Conservation (phyloP, 208 protist genomes). For the Trypanosomatidae sp. region DNA sequence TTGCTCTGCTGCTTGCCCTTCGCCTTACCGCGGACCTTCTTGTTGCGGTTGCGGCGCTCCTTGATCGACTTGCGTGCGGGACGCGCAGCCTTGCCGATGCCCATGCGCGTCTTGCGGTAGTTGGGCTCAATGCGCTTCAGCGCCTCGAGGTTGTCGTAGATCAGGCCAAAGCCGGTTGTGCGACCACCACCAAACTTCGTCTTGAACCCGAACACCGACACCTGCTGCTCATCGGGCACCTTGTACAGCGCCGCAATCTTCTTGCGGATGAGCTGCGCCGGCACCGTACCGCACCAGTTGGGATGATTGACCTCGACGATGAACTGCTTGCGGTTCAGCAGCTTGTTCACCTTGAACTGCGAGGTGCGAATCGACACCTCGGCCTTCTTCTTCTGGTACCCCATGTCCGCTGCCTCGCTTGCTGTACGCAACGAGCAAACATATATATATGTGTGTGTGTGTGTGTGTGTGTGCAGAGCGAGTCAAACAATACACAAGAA, state of each 20-base stretch:
- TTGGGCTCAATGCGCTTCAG: constrained; percentile 97
- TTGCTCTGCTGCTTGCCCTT: constrained; percentile 88
- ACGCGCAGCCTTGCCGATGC: constrained; percentile 80
- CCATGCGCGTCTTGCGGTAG: constrained; percentile 94
- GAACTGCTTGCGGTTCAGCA: constrained; percentile 99
- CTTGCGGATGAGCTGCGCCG: constrained; percentile 90
- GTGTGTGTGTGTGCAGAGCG: not conserved
- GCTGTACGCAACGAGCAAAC: not conserved
- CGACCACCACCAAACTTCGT: constrained; percentile 98
- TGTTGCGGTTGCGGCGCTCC: constrained; percentile 98
- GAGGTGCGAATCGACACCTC: constrained; percentile 89
- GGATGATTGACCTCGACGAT: constrained; percentile 89
- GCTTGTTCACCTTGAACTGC: constrained; percentile 99
- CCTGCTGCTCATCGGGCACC: constrained; percentile 90
- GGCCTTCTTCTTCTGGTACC: constrained; percentile 89
- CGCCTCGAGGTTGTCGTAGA: constrained; percentile 96
- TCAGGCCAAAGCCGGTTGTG: constrained; percentile 98
- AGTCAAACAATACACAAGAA: constrained; percentile 3
- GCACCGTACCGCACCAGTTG: constrained; percentile 85
- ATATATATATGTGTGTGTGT: constrained; percentile 1
- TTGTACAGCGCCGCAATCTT: constrained; percentile 97
- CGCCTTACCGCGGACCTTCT: constrained; percentile 96
- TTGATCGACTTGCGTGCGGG: constrained; percentile 96
- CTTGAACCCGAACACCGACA: constrained; percentile 97
- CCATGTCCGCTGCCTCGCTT: constrained; percentile 57